phyloP scores from a whole-genome alignment of 805 yeast species.

The Candida gorgasii region DNA sequence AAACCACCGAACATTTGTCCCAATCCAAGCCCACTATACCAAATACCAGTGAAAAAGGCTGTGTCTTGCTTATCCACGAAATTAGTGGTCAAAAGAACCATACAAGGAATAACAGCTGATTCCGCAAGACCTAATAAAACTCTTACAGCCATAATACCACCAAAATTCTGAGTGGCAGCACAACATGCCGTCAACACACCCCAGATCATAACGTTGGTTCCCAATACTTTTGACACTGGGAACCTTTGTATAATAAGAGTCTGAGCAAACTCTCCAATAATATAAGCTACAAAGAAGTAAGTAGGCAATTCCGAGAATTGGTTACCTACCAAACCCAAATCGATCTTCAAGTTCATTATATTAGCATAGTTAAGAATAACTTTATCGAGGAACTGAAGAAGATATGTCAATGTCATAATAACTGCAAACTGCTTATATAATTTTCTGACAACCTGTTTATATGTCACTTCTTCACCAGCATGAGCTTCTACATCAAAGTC shows the following conservation, averaged over 20 bases:
- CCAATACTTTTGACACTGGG: slow-evolving; percentile 37
- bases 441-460: slow-evolving; percentile 14
- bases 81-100: slow-evolving; percentile 24
- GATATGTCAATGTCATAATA: slow-evolving; percentile 10
- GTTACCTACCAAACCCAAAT: slow-evolving; percentile 27
- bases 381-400: slow-evolving; percentile 18
- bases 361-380: slow-evolving; percentile 21
- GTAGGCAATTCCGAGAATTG: slow-evolving; percentile 40
- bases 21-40: slow-evolving; percentile 25
- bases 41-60: slow-evolving; percentile 24
- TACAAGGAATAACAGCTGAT: slow-evolving; percentile 25
- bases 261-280: slow-evolving; percentile 30
- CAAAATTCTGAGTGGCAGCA: slow-evolving; percentile 33
- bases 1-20: slow-evolving; percentile 24
- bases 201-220: slow-evolving; percentile 34
- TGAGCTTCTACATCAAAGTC: slow-evolving; percentile 19
- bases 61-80: slow-evolving; percentile 23
- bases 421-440: slow-evolving; percentile 17
- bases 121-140: slow-evolving; percentile 22
- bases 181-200: slow-evolving; percentile 35
- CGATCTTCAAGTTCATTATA: slow-evolving; percentile 34
- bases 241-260: slow-evolving; percentile 37
- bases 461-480: slow-evolving; percentile 16
- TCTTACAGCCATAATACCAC: slow-evolving; percentile 22
- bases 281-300: slow-evolving; percentile 48